Conservation (phyloP, 2,329 filamentous ascomycete genomes). For the Aureobasidium uvarum region DNA sequence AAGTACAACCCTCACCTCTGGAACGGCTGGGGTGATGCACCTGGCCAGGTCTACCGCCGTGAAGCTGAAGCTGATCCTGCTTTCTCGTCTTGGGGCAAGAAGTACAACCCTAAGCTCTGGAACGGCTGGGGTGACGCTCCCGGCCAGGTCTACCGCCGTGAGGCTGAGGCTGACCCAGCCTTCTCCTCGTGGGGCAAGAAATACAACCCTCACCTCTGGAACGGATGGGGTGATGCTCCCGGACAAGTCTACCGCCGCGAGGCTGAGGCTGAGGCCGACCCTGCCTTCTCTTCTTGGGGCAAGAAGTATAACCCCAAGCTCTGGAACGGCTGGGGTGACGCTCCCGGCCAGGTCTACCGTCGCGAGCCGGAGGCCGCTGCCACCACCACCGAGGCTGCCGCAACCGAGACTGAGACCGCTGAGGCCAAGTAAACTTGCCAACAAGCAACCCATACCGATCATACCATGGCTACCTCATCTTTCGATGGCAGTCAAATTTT, state of each 20-base stretch:
- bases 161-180: constrained; percentile 28
- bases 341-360: constrained; percentile 30
- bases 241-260: constrained; percentile 15
- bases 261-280: constrained; percentile 11
- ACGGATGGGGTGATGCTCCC: constrained; percentile 21
- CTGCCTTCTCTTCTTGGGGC: not conserved
- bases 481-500: not conserved
- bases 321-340: constrained; percentile 22
- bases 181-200: constrained; percentile 23
- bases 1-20: constrained; percentile 26
- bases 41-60: constrained; percentile 17
- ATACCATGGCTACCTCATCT: not conserved
- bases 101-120: constrained; percentile 5
- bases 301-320: constrained; percentile 12
- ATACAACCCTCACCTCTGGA: constrained; percentile 23
- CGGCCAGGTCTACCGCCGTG: constrained; percentile 31
- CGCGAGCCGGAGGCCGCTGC: constrained; percentile 28
- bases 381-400: constrained; percentile 6
- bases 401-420: not conserved
- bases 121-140: constrained; percentile 26
- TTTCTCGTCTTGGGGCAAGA: not conserved
- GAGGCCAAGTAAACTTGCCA: constrained; percentile 9
- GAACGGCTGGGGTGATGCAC: constrained; percentile 22
- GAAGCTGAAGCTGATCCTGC: constrained; percentile 21
- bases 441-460: not conserved